Conservation (phyloP, 345 rosid genomes). For the Rhodamnia rubescens region DNA sequence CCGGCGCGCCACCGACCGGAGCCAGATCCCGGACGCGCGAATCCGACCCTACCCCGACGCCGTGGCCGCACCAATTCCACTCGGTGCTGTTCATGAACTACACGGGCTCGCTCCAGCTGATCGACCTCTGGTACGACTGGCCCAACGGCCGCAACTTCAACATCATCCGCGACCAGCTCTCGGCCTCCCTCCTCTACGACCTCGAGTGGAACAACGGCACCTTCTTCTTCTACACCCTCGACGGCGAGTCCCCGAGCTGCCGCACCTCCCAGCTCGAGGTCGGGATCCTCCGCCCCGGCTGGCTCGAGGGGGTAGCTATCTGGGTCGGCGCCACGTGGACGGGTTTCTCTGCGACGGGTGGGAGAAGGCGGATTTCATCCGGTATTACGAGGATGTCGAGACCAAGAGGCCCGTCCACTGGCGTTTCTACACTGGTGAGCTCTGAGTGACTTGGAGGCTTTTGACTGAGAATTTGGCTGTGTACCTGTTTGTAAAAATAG, state of each 20-base stretch:
- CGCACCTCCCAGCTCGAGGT: constrained; percentile 20
- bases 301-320: constrained; percentile 43
- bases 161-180: constrained; percentile 44
- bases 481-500: too few relatives aligned
- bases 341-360: constrained; percentile 55
- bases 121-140: constrained; percentile 66
- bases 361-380: constrained; percentile 52
- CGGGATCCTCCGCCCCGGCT: constrained; percentile 50
- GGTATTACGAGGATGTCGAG: constrained; percentile 49
- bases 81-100: constrained; percentile 37
- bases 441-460: not conserved
- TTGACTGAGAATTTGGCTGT: not conserved
- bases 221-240: constrained; percentile 38
- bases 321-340: constrained; percentile 37
- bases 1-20: not conserved
- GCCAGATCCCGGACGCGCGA: not conserved
- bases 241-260: constrained; percentile 16
- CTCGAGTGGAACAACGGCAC: constrained; percentile 61
- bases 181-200: constrained; percentile 27
- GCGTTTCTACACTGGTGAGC: constrained; percentile 45
- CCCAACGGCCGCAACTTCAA: constrained; percentile 48
- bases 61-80: constrained; percentile 49
- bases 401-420: constrained; percentile 45
- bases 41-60: constrained; percentile 20
- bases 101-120: constrained; percentile 25